phyloP scores from a whole-genome alignment of 106 monocot species.

The Chionographis japonica region DNA sequence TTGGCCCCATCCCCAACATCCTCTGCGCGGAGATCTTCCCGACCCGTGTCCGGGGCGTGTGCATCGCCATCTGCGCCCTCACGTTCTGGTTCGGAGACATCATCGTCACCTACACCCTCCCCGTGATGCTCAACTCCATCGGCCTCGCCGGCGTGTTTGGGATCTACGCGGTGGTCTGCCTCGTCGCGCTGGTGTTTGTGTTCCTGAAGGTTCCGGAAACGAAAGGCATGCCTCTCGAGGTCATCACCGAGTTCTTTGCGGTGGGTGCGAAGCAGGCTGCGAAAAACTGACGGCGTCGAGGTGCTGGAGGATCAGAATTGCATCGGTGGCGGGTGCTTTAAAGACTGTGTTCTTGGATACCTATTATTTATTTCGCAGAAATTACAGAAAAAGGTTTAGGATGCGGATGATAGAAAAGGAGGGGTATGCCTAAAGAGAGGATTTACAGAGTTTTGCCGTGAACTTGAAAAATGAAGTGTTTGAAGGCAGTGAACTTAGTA shows the following conservation, averaged over 20 bases:
- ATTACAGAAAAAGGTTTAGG: no score
- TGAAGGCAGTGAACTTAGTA: no score
- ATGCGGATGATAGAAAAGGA: no score
- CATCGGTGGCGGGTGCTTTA: no score
- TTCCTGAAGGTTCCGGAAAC: constrained; percentile 21
- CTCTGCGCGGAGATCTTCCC: constrained; percentile 33
- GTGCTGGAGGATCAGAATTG: neutral
- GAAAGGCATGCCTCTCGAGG: constrained; percentile 15
- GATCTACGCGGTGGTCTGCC: constrained; percentile 13
- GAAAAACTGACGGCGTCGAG: neutral
- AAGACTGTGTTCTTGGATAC: no score
- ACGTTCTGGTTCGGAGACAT: constrained; percentile 25
- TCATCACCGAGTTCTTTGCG: constrained; percentile 15
- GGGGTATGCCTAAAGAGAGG: no score
- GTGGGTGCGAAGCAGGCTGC: constrained; percentile 5
- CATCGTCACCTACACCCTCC: constrained; percentile 24
- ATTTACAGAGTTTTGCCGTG: no score
- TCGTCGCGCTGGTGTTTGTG: constrained; percentile 20
- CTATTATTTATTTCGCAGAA: no score
- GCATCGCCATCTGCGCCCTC: constrained; percentile 20
- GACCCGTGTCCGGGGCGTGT: constrained; percentile 22
- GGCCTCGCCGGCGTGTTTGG: constrained; percentile 28
- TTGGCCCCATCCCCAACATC: constrained; percentile 30
- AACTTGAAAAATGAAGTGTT: no score
- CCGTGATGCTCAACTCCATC: constrained; percentile 20